Conservation (phyloP, 176 grass and related monocot species). For the Tillandsia fasciculata region DNA sequence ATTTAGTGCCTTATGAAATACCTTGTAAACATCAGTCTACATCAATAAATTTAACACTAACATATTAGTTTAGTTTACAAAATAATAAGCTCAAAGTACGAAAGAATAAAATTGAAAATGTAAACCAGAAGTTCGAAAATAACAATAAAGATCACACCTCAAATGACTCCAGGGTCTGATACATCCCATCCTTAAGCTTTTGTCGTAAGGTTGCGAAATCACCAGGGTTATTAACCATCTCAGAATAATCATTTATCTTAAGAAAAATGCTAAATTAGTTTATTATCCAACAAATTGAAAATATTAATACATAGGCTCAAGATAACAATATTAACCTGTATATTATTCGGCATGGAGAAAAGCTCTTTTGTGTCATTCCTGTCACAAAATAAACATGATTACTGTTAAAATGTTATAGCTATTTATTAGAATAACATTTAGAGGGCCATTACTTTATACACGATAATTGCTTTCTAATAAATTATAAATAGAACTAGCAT, state of each 20-base stretch:
- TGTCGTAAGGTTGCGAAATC: conserved; percentile 62
- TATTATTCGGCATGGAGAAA: conserved; percentile 58
- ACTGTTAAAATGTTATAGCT: neutral
- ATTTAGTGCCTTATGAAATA: conserved; percentile 53
- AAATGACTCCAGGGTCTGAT: conserved; percentile 44
- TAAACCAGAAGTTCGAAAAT: neutral
- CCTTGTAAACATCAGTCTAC: conserved; percentile 52
- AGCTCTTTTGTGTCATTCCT: conserved; percentile 52
- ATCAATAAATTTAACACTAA: neutral
- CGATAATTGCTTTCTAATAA: neutral
- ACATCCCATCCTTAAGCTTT: conserved; percentile 64
- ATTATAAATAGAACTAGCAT: neutral
- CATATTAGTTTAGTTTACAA: too few relatives aligned
- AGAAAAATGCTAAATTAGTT: neutral
- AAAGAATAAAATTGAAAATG: neutral
- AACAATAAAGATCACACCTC: conserved; percentile 18
- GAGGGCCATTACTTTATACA: neutral
- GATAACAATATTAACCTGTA: conserved; percentile 23
- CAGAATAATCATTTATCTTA: conserved; percentile 37
- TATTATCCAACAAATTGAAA: conserved; percentile 1
- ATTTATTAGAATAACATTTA: neutral
- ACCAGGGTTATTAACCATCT: conserved; percentile 42
- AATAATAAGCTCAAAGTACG: neutral
- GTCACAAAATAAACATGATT: neutral
- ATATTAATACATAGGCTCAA: neutral